A percentile compares a stretch with the other conserved stretches of the same genome.
These are phyloP conservation scores for Pythium plurisporium DNA, from an alignment of 352 stramenopile genomes.

Conservation along the genomic window DNA sequence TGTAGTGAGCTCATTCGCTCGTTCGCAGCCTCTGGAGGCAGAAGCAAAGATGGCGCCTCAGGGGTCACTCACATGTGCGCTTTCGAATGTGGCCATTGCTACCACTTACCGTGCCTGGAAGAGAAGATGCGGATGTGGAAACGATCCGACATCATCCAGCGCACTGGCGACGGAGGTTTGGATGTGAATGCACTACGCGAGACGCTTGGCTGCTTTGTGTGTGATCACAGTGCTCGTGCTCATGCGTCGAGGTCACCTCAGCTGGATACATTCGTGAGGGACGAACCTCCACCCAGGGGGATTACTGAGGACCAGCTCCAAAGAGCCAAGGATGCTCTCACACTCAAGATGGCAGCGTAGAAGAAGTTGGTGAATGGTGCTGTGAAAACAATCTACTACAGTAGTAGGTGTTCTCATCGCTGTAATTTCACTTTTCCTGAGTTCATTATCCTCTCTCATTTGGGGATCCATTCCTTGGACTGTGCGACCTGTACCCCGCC, in stretches of 20 bases:
- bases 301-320: constrained; percentile 72
- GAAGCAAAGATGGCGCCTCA: neutral
- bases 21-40: constrained; percentile 21
- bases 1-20: constrained; percentile 56
- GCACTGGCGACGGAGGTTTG: constrained; percentile 16
- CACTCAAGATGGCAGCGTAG: constrained; percentile 16
- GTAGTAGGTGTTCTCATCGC: neutral
- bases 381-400: too few species aligned
- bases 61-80: constrained; percentile 61
- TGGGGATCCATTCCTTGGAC: neutral
- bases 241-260: constrained; percentile 39
- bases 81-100: constrained; percentile 82
- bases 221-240: constrained; percentile 68
- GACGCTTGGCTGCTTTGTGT: constrained; percentile 74
- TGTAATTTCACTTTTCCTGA: too few species aligned
- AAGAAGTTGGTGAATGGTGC: neutral
- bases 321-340: constrained; percentile 61
- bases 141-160: constrained; percentile 43
- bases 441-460: too few species aligned
- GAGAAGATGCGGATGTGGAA: constrained; percentile 89
- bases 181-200: constrained; percentile 36
- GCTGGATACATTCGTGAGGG: constrained; percentile 28
- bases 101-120: constrained; percentile 73
- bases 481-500: neutral
- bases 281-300: constrained; percentile 31